Evolutionary conservation across 257 asterid species (phyloP).

Genomic region (Eucommia ulmoides): DNA sequence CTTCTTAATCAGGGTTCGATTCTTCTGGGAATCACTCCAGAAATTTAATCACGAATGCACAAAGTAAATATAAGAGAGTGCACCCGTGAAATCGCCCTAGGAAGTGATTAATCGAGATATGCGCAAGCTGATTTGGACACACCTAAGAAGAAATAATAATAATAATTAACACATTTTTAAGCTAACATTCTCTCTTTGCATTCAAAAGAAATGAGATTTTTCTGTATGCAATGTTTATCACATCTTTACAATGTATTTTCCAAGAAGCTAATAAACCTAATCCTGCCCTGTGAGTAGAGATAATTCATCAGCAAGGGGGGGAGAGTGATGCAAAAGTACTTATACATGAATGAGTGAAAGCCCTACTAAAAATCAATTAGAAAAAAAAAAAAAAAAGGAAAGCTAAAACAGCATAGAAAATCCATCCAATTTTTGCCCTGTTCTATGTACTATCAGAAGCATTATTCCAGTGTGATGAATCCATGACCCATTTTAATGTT

Average conservation of each 20-base stretch:
- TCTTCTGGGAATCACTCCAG: too few relatives aligned
- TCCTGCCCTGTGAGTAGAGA: conserved; percentile 8
- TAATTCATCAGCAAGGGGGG: conserved; percentile 4
- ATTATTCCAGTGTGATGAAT: neutral
- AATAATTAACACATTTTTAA: neutral
- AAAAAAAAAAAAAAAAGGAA: neutral
- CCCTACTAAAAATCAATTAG: conserved; percentile 2
- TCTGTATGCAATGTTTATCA: conserved; percentile 16
- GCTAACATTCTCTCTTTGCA: neutral
- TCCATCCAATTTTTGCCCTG: neutral
- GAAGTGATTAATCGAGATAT: neutral
- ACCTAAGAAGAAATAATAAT: neutral
- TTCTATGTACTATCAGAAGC: neutral
- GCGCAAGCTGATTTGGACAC: neutral
- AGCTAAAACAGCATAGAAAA: neutral
- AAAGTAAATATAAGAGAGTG: too few relatives aligned
- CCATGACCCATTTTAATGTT: neutral
- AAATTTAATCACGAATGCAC: too few relatives aligned
- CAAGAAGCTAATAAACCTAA: conserved; percentile 36
- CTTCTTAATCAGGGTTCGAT: too few relatives aligned
- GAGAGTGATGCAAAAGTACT: conserved; percentile 4
- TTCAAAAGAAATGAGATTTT: conserved; percentile 24
- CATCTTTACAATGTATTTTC: conserved; percentile 47
- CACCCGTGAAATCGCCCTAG: too few relatives aligned
- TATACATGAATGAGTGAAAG: neutral